Percentiles rank a stretch among this genome's conserved stretches.
These are phyloP conservation scores for Globisporangium recalcitrans DNA, from an alignment of 352 stramenopile species.

Conservation along the genomic window DNA sequence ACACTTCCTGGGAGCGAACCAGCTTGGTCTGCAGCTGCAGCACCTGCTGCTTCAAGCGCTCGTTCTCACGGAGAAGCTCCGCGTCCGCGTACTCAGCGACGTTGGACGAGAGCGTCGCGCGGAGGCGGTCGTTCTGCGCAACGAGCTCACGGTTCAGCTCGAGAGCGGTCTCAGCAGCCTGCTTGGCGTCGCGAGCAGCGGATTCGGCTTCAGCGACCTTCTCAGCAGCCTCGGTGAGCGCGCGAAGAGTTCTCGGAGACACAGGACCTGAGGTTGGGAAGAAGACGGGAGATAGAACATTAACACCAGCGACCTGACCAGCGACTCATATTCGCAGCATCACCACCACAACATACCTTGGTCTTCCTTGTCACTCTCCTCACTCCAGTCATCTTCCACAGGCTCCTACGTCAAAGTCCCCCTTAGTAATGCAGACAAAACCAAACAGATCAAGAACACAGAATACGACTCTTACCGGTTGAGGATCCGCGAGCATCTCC, in stretches of 20 bases:
- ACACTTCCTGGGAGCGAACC: slow-evolving; percentile 58
- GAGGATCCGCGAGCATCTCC: slow-evolving; percentile 34
- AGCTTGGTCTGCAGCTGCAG: slow-evolving; percentile 68
- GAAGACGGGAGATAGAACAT: neutral
- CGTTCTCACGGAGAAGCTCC: slow-evolving; percentile 60
- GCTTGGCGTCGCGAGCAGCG: slow-evolving; percentile 65
- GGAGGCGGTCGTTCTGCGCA: slow-evolving; percentile 56
- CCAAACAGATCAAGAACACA: neutral
- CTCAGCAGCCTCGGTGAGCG: slow-evolving; percentile 60
- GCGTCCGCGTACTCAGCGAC: slow-evolving; percentile 66
- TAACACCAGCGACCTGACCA: neutral
- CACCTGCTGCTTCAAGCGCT: slow-evolving; percentile 66
- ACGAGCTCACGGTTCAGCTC: slow-evolving; percentile 61
- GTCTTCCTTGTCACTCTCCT: slow-evolving; percentile 59
- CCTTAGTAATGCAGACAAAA: slow-evolving; percentile 36
- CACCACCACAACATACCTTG: slow-evolving; percentile 8
- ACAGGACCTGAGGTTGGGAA: slow-evolving; percentile 23
- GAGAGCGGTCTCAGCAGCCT: slow-evolving; percentile 48
- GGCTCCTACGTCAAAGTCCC: slow-evolving; percentile 64
- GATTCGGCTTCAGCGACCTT: slow-evolving; percentile 75
- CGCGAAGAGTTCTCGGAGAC: slow-evolving; percentile 53
- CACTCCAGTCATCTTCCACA: slow-evolving; percentile 81
- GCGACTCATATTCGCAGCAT: neutral
- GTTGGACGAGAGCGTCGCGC: slow-evolving; percentile 57
- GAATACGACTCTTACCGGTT: slow-evolving; percentile 41